A percentile compares a stretch with the other conserved stretches of the same genome.
These are phyloP conservation scores for Globisporangium irregulare DNA, from an alignment of 352 stramenopile genomes.

Conservation along the genomic window DNA sequence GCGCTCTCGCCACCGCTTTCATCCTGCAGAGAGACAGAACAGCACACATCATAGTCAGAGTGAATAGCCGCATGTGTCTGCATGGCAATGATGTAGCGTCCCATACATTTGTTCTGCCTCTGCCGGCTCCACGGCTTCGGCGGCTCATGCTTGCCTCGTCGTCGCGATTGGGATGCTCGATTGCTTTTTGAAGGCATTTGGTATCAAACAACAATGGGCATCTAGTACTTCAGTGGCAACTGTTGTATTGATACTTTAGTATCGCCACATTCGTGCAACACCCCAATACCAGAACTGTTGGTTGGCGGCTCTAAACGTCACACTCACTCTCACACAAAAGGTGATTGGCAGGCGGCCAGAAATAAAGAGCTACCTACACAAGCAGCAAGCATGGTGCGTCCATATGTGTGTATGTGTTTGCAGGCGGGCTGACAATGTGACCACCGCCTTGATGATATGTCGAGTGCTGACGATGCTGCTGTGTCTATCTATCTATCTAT, in stretches of 20 bases:
- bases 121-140: constrained; percentile 6
- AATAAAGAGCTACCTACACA: constrained; percentile 5
- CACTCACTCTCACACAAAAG: not conserved
- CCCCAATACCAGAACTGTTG: constrained; percentile 16
- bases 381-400: constrained; percentile 19
- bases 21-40: not conserved
- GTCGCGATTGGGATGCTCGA: not conserved
- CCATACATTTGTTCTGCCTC: constrained; percentile 8
- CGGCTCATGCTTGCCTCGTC: constrained; percentile 9
- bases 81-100: not conserved
- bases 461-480: not conserved
- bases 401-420: not conserved
- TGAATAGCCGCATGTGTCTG: not conserved
- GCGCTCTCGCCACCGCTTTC: constrained; percentile 26
- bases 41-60: not conserved
- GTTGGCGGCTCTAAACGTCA: constrained; percentile 20
- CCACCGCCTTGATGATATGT: no score
- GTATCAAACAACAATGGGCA: not conserved
- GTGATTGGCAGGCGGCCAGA: constrained; percentile 3
- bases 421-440: not conserved
- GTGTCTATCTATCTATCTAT: not conserved
- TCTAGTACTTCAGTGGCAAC: not conserved
- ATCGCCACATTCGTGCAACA: constrained; percentile 9
- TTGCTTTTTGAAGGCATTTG: not conserved
- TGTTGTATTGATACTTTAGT: not conserved